These are phyloP conservation scores for Psilocybe mexicana DNA, from an alignment of 1,284 basidiomycete genomes.

Conservation along the genomic window DNA sequence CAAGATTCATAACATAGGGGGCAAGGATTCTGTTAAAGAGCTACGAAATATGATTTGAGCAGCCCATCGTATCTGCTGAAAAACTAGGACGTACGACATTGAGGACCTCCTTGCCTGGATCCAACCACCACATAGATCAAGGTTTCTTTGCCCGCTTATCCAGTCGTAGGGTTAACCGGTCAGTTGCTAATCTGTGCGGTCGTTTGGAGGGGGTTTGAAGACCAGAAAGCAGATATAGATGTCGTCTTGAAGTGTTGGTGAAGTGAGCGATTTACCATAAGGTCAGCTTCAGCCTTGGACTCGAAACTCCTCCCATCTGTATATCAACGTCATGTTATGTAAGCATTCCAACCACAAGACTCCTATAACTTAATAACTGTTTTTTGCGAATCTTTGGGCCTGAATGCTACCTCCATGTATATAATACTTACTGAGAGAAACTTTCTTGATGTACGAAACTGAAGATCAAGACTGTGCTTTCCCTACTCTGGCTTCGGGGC, in stretches of 20 bases:
- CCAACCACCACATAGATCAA: conserved; percentile 71
- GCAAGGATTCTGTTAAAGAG: conserved; percentile 92
- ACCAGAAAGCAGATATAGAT: too few relatives aligned
- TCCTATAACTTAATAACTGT: too few relatives aligned
- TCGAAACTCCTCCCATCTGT: background rate
- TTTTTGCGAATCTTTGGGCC: too few relatives aligned
- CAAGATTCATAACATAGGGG: conserved; percentile 96
- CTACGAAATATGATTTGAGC: conserved; percentile 35
- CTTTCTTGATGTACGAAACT: too few relatives aligned
- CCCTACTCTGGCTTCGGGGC: too few relatives aligned
- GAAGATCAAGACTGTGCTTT: too few relatives aligned
- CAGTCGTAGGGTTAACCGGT: background rate
- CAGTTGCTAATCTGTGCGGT: background rate
- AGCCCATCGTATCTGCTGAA: background rate
- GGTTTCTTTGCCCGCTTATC: background rate
- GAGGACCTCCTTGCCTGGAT: conserved; percentile 77
- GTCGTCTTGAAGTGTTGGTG: too few relatives aligned
- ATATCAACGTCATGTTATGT: conserved; percentile 27
- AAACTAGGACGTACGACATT: conserved; percentile 55
- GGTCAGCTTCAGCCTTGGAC: too few relatives aligned
- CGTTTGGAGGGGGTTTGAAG: background rate
- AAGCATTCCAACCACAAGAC: conserved; percentile 2
- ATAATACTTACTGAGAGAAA: too few relatives aligned
- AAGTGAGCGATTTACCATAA: too few relatives aligned
- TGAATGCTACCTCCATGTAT: too few relatives aligned